These are phyloP conservation scores for Karstenula rhodostoma DNA, from an alignment of 2,329 filamentous ascomycete genomes.

Conservation along the genomic window DNA sequence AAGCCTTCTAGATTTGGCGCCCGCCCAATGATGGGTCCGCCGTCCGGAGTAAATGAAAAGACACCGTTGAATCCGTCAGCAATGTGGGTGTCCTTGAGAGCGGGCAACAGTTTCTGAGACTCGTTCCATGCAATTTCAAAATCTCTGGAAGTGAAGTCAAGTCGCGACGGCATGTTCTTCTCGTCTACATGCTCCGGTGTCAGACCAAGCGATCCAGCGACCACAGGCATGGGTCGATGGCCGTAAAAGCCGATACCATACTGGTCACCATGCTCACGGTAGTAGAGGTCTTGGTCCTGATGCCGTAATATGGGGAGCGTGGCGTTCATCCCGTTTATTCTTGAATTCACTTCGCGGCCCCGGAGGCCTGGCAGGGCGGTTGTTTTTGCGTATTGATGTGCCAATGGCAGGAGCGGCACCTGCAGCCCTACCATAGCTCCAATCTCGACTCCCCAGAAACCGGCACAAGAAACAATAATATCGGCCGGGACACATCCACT, in stretches of 20 bases:
- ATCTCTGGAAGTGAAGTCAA: slow-evolving; percentile 67
- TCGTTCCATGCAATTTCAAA: slow-evolving; percentile 68
- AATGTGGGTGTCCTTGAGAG: slow-evolving; percentile 60
- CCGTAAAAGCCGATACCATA: slow-evolving; percentile 72
- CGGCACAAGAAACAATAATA: slow-evolving; percentile 69
- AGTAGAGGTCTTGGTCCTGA: slow-evolving; percentile 71
- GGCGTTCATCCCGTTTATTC: slow-evolving; percentile 59
- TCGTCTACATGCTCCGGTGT: slow-evolving; percentile 65
- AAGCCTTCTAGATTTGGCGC: slow-evolving; percentile 67
- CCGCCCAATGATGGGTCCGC: slow-evolving; percentile 66
- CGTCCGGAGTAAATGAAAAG: slow-evolving; percentile 72
- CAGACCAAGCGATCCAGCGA: slow-evolving; percentile 61
- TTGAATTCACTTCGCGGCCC: slow-evolving; percentile 50
- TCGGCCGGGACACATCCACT: slow-evolving; percentile 63
- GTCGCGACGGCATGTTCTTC: slow-evolving; percentile 69
- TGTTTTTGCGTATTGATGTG: slow-evolving; percentile 71
- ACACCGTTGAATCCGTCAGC: slow-evolving; percentile 71
- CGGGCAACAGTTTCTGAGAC: slow-evolving; percentile 63
- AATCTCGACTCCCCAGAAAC: slow-evolving; percentile 72
- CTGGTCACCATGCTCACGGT: slow-evolving; percentile 69
- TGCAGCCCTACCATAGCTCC: slow-evolving; percentile 67
- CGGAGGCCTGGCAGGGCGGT: slow-evolving; percentile 58
- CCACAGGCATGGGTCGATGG: slow-evolving; percentile 68
- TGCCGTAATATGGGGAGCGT: slow-evolving; percentile 67
- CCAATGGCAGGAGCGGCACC: slow-evolving; percentile 67